Evolutionary conservation across 2,329 filamentous ascomycete species (phyloP), one percentile per base, ranked within the genome.

Genomic region (Capronia epimyces): DNA sequence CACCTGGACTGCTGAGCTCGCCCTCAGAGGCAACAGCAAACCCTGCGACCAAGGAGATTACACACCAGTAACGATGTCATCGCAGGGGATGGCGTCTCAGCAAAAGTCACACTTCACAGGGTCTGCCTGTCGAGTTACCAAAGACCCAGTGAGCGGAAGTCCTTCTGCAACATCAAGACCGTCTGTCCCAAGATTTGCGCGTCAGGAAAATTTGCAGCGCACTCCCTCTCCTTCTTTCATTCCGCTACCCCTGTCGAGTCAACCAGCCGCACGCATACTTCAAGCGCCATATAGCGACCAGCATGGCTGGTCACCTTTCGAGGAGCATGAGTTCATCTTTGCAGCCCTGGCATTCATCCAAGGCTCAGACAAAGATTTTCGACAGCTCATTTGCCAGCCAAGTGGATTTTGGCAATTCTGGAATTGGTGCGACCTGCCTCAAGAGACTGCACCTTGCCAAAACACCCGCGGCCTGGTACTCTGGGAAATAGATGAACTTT

Each of bases 141-240:
- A 32, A 12, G 13, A 32, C 3, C 12, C 29, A 10, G 7, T n/a
- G 13, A 32, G 7, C n/a, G 29, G 29, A 32, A 32, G n/a, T 12
- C 29, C 29, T n/a, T 32, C 29, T n/a, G n/a, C 29, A 32, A 32
- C 7, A 8, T 32, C 29, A 12, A n/a, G 12, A 3, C n/a, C 29
- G 3, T n/a, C 12, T 32, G 7, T 37, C 20, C 8, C 34, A 20
- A 20, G 12, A 20, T 20, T 6, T 20, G 6, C 34, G 6, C 5
- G 7, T 13, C 5, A 18, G 7, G 34, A 20, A 18, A 18, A 18
- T 37, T 5, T 18, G 34, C 34, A 20, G 20, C 25, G 3, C 2
- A 55, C 51, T 2, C 51, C 55, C 15, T 53, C 55, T 27, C 49
- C 55, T n/a, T 25, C 41, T 13, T 45, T 31, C 27, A 34, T 58